Conservation (phyloP, 1,284 basidiomycete species). For the Prillingera fragicola region DNA sequence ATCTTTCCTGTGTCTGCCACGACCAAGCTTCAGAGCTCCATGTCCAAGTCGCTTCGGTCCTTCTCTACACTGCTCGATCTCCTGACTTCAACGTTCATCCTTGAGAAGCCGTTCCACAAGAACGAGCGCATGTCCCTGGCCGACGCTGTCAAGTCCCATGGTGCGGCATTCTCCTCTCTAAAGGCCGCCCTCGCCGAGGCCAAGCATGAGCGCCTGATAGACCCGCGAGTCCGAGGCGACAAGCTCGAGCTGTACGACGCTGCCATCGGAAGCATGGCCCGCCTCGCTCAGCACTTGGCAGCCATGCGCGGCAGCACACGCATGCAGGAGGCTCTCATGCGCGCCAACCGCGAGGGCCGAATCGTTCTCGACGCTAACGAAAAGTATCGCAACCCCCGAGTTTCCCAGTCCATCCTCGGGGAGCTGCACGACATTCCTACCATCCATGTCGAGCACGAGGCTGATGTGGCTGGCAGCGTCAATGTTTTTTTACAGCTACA, state of each 20-base stretch:
- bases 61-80: constrained; percentile 77
- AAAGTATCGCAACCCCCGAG: constrained; percentile 16
- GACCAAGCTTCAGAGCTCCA: constrained; percentile 67
- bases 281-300: constrained; percentile 84
- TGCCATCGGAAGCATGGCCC: constrained; percentile 72
- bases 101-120: constrained; percentile 53
- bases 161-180: constrained; percentile 77
- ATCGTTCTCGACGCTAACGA: constrained; percentile 43
- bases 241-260: constrained; percentile 67
- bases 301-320: constrained; percentile 75
- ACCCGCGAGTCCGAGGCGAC: constrained; percentile 49
- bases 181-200: constrained; percentile 79
- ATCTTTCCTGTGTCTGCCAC: constrained; percentile 83
- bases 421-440: constrained; percentile 50
- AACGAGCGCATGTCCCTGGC: constrained; percentile 56
- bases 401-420: constrained; percentile 27
- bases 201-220: constrained; percentile 67
- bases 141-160: constrained; percentile 70
- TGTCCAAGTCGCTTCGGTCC: constrained; percentile 77
- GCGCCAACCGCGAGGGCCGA: constrained; percentile 58
- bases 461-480: constrained; percentile 60
- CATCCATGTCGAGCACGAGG: constrained; percentile 31
- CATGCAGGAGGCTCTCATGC: constrained; percentile 72
- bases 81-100: constrained; percentile 73
- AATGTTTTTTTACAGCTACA: constrained; percentile 74